Base-by-base conservation (phyloP, 139 green algal genomes). In the Ettlia oleoabundans region DNA sequence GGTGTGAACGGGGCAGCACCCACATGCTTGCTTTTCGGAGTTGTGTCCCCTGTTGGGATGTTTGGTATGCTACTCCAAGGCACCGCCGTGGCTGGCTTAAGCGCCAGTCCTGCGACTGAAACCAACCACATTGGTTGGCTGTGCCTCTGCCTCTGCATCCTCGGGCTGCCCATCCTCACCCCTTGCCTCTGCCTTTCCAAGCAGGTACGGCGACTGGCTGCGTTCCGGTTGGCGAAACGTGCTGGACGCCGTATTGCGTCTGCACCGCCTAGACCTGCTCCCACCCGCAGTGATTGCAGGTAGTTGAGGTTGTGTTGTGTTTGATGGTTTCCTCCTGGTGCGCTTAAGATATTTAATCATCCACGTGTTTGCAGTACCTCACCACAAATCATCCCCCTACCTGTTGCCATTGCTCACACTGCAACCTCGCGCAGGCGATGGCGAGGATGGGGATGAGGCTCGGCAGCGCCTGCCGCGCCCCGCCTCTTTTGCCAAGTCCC, bases 191-290 rank as follows among this genome's bases (percentile, higher is more conserved):
- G 10, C 33, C 64, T 6, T n/a, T 8, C 42, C 37, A 18, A 62
- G 81, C 90, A 93, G 91, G 74, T 92, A 97, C 66, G 95, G 95
- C 28, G 95, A 98, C 86, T 89, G 78, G 82, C 64, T 99, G 70
- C 88, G 92, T 26, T 72, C 66, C 32, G 95, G 93, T 19, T 99
- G 96, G 96, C 83, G 89, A 28, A 93, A 95, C 80, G 85, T 99
- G 24, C 76, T 98, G 78, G 95, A 98, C 80, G 90, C 90, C 43
- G 55, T 98, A 28, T 53, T 98, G 70, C 87, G 93, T 28, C 88
- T 99, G 75, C 92, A 97, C 87, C 92, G 89, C 65, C 82, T 95
- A 24, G 89, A 89, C 30, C 83, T 98, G 52, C 88, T 97, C 86
- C 89, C 92, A n/a, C 37, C 87, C 1, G 68, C 80, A 5, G 76